Base-by-base conservation (phyloP, 129 eudicot species). In the Centella asiatica region DNA sequence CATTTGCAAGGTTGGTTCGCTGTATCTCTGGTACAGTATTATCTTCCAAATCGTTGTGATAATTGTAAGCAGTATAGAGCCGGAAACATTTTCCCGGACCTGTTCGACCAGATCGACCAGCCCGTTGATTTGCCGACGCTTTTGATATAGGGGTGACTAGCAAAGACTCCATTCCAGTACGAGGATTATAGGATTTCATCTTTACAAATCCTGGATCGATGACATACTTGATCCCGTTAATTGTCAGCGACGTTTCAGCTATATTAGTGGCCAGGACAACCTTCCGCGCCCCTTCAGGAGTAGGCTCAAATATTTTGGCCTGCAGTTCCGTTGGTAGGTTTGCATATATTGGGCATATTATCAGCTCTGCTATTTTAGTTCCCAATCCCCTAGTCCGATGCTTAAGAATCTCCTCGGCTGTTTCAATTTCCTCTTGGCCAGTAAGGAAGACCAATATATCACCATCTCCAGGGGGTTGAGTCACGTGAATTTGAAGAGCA, bases 101-200 rank as follows among this genome's bases (percentile, higher is more conserved):
- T 1, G 98, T 92, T 69, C 98, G 67, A 40, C 98, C 98, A 37
- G 98, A 92, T 76, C 98, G 79, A 69, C 98, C 98, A 14, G 98
- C 96, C 33, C 96, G 77, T 59, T 92, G 98, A 67, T 84, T 92
- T 31, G 98, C 98, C 10, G 98, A 92, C 55, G 98, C 98, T 74
- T 92, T 92, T 2, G 98, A 92, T 26, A 92, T 84, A 40, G 98
- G 98, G 19, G 95, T 76, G 34, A 92, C 63, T 39, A 87, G 75
- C 34, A 92, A 69, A 0, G 98, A 87, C 53, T 92, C 98, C 98
- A 92, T 92, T 44, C 98, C 98, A 6, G 98, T 92, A 27, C 96
- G 80, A 23, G 98, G 98, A 62, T 85, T 92, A 49, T 92, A 92
- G 4, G 98, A 92, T 78, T 92, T 92, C 96, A 92, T 84, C 66